phyloP scores from a whole-genome alignment of 352 stramenopile genomes.

The Pythium dissotocum region DNA sequence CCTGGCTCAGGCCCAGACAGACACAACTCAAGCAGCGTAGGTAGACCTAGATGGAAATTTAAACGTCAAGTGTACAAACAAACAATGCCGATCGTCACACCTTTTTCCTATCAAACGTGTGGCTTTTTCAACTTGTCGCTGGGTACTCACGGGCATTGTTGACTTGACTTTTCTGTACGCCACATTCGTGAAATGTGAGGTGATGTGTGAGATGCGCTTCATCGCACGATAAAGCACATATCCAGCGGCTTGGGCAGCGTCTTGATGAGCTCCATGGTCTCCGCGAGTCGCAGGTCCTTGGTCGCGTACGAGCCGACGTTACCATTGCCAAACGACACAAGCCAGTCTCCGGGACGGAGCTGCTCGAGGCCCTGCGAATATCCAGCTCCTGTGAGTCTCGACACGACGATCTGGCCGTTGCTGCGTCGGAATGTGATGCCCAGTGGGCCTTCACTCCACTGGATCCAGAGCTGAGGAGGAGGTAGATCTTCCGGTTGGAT shows the following conservation, averaged over 20 bases:
- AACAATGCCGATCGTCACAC: neutral
- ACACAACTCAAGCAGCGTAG: neutral
- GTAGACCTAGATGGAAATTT: neutral
- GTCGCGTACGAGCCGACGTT: conserved; percentile 41
- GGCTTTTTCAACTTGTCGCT: neutral
- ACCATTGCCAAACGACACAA: conserved; percentile 73
- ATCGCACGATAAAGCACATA: conserved; percentile 83
- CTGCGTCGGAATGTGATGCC: conserved; percentile 84
- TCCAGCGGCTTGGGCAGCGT: conserved; percentile 69
- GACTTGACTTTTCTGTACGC: neutral
- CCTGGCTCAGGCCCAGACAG: neutral
- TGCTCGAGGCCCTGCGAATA: conserved; percentile 68
- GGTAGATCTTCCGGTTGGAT: conserved; percentile 9
- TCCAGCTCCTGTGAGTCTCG: conserved; percentile 66
- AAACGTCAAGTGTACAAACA: neutral
- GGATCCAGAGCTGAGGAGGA: conserved; percentile 65
- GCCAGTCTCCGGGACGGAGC: conserved; percentile 67
- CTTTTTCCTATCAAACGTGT: neutral
- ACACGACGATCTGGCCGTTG: conserved; percentile 77
- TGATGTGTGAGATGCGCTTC: neutral
- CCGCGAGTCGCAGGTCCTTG: conserved; percentile 51
- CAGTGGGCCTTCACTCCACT: conserved; percentile 69
- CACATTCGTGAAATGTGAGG: conserved; percentile 7
- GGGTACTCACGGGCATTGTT: neutral
- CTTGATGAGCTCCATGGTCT: conserved; percentile 86